Percentiles rank a stretch among this genome's conserved stretches.
These are phyloP conservation scores for Saitozyma podzolica DNA, from an alignment of 768 basidiomycete genomes.

Conservation along the genomic window DNA sequence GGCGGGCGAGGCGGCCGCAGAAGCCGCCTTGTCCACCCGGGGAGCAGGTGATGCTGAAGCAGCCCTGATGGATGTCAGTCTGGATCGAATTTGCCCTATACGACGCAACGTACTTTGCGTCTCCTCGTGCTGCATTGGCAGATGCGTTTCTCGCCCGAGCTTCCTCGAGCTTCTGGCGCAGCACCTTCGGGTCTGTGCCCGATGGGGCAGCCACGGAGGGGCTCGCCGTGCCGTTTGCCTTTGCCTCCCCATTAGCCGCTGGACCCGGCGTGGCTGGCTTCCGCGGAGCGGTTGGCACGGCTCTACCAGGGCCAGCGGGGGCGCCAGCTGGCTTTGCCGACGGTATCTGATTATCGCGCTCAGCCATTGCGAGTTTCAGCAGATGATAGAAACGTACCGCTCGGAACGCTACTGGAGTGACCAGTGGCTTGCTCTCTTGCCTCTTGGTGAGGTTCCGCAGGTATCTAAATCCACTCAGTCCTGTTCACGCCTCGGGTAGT, in stretches of 20 bases:
- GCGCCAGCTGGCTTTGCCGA: background rate
- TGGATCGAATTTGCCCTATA: too few relatives aligned
- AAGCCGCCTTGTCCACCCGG: too few relatives aligned
- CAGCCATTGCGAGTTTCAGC: background rate
- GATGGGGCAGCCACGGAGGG: background rate
- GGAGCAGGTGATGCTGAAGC: too few relatives aligned
- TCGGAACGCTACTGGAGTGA: slow-evolving; percentile 26
- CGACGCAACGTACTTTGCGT: too few relatives aligned
- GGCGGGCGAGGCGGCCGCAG: background rate
- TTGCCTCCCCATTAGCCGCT: background rate
- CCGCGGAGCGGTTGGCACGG: background rate
- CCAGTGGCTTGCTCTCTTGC: slow-evolving; percentile 31
- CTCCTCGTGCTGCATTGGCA: too few relatives aligned
- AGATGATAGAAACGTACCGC: slow-evolving; percentile 3
- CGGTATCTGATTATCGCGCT: slow-evolving; percentile 1
- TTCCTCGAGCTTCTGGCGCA: slow-evolving; percentile 11
- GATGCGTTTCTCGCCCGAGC: too few relatives aligned
- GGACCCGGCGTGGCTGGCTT: background rate
- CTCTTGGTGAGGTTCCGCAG: slow-evolving; percentile 22
- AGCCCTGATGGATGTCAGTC: too few relatives aligned
- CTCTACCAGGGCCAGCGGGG: slow-evolving; percentile 6
- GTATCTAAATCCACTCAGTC: slow-evolving; percentile 4
- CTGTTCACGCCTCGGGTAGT: background rate
- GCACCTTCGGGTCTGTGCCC: slow-evolving; percentile 12
- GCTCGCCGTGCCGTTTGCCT: background rate